A percentile compares a stretch with the other conserved stretches of the same genome.
Conservation (phyloP, 805 yeast genomes). For the Candida sonorensis region DNA sequence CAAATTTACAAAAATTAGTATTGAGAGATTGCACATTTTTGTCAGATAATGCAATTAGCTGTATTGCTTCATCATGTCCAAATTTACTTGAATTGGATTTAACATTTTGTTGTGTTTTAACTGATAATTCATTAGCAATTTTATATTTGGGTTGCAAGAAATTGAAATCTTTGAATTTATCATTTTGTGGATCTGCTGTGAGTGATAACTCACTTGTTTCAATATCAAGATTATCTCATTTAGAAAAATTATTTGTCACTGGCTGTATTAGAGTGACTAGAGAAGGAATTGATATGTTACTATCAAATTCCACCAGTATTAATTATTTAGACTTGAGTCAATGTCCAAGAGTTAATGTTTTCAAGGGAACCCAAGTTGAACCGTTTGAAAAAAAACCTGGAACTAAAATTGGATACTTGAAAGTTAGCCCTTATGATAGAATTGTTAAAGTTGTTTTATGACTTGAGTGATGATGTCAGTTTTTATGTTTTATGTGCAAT, state of each 20-base stretch:
- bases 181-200: conserved; percentile 77
- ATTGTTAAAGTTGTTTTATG: conserved; percentile 52
- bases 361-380: conserved; percentile 56
- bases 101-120: conserved; percentile 69
- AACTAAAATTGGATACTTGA: conserved; percentile 52
- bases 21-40: conserved; percentile 70
- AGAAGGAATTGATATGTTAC: conserved; percentile 65
- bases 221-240: conserved; percentile 45
- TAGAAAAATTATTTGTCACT: conserved; percentile 45
- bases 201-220: conserved; percentile 62
- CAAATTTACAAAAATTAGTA: conserved; percentile 43
- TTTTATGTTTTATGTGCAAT: not conserved
- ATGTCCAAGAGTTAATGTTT: conserved; percentile 61
- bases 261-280: conserved; percentile 76
- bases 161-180: conserved; percentile 46
- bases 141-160: conserved; percentile 59
- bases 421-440: conserved; percentile 39
- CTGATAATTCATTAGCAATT: conserved; percentile 63
- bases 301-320: conserved; percentile 49
- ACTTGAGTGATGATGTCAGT: conserved; percentile 3
- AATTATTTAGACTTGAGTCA: conserved; percentile 56
- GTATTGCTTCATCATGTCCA: conserved; percentile 56
- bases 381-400: conserved; percentile 43
- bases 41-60: conserved; percentile 56
- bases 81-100: conserved; percentile 50